Evolutionary conservation across 2,329 filamentous ascomycete genomes (phyloP), one percentile per base, ranked within the genome.

Genomic region (Fusarium paranaense): DNA sequence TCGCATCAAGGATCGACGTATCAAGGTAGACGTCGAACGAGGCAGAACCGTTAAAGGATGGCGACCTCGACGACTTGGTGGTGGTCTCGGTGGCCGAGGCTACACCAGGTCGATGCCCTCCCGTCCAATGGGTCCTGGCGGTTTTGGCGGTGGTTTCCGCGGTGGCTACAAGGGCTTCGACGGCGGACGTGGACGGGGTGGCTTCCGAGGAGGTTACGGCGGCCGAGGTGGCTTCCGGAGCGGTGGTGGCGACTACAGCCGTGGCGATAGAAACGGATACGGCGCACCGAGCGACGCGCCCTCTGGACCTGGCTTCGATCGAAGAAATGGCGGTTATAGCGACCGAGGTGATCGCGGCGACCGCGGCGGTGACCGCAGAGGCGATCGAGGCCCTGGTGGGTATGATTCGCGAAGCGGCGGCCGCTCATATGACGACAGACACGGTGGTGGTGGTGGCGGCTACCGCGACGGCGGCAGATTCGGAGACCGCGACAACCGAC

Each of bases 1-100:
- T 80, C 92, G 93, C 77, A 98, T 99, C 85, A 97, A 95, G 82
- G 95, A 97, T 81, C 92, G 96, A 80, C 92, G 93, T 78, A 94
- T 98, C 80, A 91, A 98, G 81, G 95, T 98, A 79, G 97, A 99
- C 81, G 96, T 98, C 70, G 97, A 99, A 85, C 92, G 97, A 80
- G 97, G 97, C 76, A 93, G 97, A 77, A 98, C 97, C 35, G 95
- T 98, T 45, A 94, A 94, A 80, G 95, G 93, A 58, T 99, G 97
- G 97, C 93, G 94, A 80, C 97, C 97, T 71, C 92, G 94, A 76
- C 93, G 97, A 73, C 93, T 97, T 62, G 97, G 96, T 67, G 97
- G 97, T 75, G 97, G 97, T 56, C 90, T 98, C 4, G 97, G 97
- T 72, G 96, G 96, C 54, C 92, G 97, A 78, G 94, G 94, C 74